phyloP scores from a whole-genome alignment of 2,329 filamentous ascomycete genomes.

The Venturia nashicola region DNA sequence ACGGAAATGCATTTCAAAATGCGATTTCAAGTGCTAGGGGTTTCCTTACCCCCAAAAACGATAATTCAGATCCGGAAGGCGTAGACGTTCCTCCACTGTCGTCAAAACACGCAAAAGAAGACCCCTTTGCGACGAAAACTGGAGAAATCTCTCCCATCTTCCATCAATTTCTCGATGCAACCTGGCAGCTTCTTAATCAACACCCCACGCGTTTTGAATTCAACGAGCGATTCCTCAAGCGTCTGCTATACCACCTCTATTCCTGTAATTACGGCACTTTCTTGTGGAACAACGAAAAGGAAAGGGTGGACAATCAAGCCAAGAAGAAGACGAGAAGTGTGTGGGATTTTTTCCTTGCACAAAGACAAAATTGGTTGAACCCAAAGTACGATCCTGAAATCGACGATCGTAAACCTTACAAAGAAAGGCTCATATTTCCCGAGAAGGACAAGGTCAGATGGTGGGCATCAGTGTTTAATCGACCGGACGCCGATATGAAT shows the following conservation, averaged over 20 bases:
- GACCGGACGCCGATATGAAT: slow-evolving; percentile 90
- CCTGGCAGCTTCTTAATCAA: slow-evolving; percentile 80
- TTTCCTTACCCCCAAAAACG: slow-evolving; percentile 73
- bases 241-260: slow-evolving; percentile 85
- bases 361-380: slow-evolving; percentile 72
- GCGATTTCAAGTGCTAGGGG: slow-evolving; percentile 74
- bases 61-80: slow-evolving; percentile 45
- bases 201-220: slow-evolving; percentile 86
- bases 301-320: slow-evolving; percentile 59
- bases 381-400: slow-evolving; percentile 61
- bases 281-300: slow-evolving; percentile 87
- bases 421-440: slow-evolving; percentile 76
- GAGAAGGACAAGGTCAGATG: slow-evolving; percentile 67
- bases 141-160: slow-evolving; percentile 84
- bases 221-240: slow-evolving; percentile 83
- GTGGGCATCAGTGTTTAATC: slow-evolving; percentile 84
- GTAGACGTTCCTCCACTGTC: slow-evolving; percentile 20
- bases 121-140: slow-evolving; percentile 60
- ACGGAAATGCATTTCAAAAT: slow-evolving; percentile 71
- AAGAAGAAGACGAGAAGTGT: slow-evolving; percentile 69
- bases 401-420: slow-evolving; percentile 67
- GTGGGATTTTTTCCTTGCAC: slow-evolving; percentile 88
- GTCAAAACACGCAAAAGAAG: slow-evolving; percentile 27
- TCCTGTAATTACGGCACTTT: slow-evolving; percentile 97
- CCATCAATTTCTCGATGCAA: slow-evolving; percentile 92